These are phyloP conservation scores for Paramecium octaurelia DNA, from an alignment of 73 alveolate genomes.

Conservation along the genomic window DNA sequence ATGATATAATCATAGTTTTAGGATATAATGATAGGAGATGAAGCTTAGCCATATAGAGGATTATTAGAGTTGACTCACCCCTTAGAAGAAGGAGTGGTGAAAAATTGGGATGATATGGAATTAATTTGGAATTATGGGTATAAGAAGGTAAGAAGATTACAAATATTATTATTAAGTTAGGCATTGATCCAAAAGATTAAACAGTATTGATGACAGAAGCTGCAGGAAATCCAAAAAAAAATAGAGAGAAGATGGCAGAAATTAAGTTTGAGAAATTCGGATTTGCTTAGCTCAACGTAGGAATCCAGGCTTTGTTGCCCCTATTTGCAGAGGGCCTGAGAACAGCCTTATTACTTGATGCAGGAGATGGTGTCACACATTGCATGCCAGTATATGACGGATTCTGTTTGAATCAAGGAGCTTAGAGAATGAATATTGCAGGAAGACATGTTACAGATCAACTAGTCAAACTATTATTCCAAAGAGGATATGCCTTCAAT, in stretches of 20 bases:
- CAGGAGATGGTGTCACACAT: constrained; percentile 99
- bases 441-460: constrained; percentile 96
- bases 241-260: constrained; percentile 92
- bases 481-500: constrained; percentile 95
- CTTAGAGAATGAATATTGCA: constrained; percentile 92
- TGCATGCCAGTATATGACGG: constrained; percentile 92
- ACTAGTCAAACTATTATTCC: constrained; percentile 83
- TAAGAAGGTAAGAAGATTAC: constrained; percentile 59
- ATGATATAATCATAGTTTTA: background rate
- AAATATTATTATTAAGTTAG: constrained; percentile 45
- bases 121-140: constrained; percentile 88
- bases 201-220: constrained; percentile 94
- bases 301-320: constrained; percentile 90
- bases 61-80: constrained; percentile 90
- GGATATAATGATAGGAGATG: constrained; percentile 92
- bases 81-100: constrained; percentile 89
- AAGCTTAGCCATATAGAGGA: constrained; percentile 84
- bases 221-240: constrained; percentile 86
- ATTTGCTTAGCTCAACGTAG: constrained; percentile 76
- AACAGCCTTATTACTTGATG: constrained; percentile 92
- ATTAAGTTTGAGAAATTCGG: constrained; percentile 90
- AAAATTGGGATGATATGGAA: constrained; percentile 93
- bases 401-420: constrained; percentile 64
- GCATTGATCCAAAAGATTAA: constrained; percentile 66
- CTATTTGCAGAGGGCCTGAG: constrained; percentile 84